Base-by-base conservation (phyloP, 129 eudicot genomes). In the Apium graveolens region DNA sequence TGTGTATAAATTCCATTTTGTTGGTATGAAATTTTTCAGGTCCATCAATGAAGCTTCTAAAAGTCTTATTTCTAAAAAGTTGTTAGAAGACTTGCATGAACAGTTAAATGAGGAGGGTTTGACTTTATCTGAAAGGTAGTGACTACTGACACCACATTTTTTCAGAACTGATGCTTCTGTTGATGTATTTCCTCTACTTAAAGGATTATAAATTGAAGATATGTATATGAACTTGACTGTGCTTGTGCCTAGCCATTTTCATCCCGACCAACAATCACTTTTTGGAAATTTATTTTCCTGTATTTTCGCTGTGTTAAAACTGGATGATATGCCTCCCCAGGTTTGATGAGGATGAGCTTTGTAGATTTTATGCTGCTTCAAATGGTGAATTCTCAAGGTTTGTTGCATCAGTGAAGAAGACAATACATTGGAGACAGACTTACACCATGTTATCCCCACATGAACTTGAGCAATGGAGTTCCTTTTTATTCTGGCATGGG, bases 401-500 rank as follows among this genome's bases (percentile, higher is more conserved):
- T 60, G 71, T 89, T 73, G 62, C 86, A 76, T 82, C 91, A 42
- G 87, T 91, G 74, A 89, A 89, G 85, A 89, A 87, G 83, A 81
- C 89, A 34, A 89, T 91, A 66, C 86, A 16, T 0, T 91, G 97
- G 97, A 89, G 97, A 84, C 86, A 89, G 84, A 84, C 76, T 68
- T 91, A 81, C 81, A 83, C 66, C 39, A 83, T 91, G 69, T 37
- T 91, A 62, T 84, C 94, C 45, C 76, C 80, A 49, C 84, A 89
- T 84, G 94, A 91, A 83, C 97, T 91, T 39, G 81, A 87, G 76
- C 84, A 70, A 55, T 91, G 97, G 97, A 86, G 76, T 60, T 75
- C 83, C 29, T 80, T 87, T 39, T 88, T 91, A 76, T 91, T 85
- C 85, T 91, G 97, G 97, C 97, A 89, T 86, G 90, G 91, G 48